phyloP scores from a whole-genome alignment of 306 rosid species.

The Rosa multiflora region DNA sequence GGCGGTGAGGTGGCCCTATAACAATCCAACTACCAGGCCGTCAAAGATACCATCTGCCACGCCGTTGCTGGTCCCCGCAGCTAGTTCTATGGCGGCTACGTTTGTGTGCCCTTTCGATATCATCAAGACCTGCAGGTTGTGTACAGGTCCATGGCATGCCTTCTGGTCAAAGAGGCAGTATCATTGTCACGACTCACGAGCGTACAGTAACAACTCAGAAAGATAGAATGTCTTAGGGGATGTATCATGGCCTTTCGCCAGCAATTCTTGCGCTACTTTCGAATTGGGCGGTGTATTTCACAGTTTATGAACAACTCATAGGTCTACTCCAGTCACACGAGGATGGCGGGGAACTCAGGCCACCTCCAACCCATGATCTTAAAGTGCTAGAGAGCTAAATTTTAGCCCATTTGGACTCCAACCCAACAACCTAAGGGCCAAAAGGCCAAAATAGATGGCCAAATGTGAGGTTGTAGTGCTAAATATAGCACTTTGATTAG shows the following conservation, averaged over 20 bases:
- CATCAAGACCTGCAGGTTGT: slow-evolving; percentile 79
- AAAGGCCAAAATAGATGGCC: too few species aligned
- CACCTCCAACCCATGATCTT: too few species aligned
- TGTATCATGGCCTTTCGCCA: slow-evolving; percentile 97
- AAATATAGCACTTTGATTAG: too few species aligned
- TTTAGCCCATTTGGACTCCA: too few species aligned
- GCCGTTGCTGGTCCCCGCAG: slow-evolving; percentile 90
- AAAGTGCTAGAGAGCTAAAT: too few species aligned
- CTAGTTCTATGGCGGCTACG: slow-evolving; percentile 95
- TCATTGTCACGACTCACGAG: slow-evolving; percentile 76
- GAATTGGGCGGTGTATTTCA: slow-evolving; percentile 95
- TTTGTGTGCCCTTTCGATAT: slow-evolving; percentile 95
- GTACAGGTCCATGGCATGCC: slow-evolving; percentile 89
- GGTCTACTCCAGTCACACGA: slow-evolving; percentile 60
- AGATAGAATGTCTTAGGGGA: slow-evolving; percentile 78
- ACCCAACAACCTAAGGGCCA: too few species aligned
- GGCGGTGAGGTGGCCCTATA: too few species aligned
- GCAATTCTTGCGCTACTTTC: slow-evolving; percentile 92
- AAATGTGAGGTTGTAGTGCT: too few species aligned
- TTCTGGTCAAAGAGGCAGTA: slow-evolving; percentile 71
- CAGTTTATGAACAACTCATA: slow-evolving; percentile 84
- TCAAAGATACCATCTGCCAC: slow-evolving; percentile 47
- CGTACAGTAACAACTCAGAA: too few species aligned
- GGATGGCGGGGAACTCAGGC: slow-evolving; percentile 57
- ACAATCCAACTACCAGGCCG: slow-evolving; percentile 30